Base-by-base conservation (phyloP, 1,284 basidiomycete genomes). In the Chiua sp. region DNA sequence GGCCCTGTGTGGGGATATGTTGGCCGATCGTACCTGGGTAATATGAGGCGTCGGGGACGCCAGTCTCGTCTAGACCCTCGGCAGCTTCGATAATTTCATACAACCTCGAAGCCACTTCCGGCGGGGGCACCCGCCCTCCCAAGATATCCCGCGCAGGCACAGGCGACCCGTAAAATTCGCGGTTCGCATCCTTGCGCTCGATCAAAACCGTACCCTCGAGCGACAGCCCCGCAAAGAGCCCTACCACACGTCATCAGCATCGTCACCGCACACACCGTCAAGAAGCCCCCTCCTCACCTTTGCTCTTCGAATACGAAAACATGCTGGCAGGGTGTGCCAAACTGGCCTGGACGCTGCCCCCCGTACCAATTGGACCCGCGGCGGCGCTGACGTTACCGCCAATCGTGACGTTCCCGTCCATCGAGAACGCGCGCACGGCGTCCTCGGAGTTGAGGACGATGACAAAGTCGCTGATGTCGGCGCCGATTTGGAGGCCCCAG, bases 381-480 rank as follows among this genome's bases (percentile, higher is more conserved):
- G 91, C 82, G 1, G 93, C 94, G 55, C 87, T 90, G 67, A 96
- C 83, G 66, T 90, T 92, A 0, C 93, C 93, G 4, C 98, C 97
- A 57, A 99, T 92, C 6, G 97, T 98, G 28, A 99, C 86, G 74
- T 99, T 99, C 7, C 98, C 98, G 23, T 95, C 95, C 61, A 95
- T 83, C 1, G 94, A 94, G 80, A 99, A 99, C 7, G 98, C 95
- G 51, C 89, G 86, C 51, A 99, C 95, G 28, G 97, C 96, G 63
- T 98, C 97, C 65, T 98, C 93, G 64, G 90, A 93, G 81, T 98
- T 98, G 75, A 99, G 90, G 32, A 99, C 95, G 72, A 99, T 89
- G 53, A 94, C 92, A 66, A 94, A 94, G 73, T 93, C 90, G 59
- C 90, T 90, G 71, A 91, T 85, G 75, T 92, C 91, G n/a, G 93